Conservation (phyloP, 495 filamentous ascomycete genomes). For the Rhizodiscina lignyota region DNA sequence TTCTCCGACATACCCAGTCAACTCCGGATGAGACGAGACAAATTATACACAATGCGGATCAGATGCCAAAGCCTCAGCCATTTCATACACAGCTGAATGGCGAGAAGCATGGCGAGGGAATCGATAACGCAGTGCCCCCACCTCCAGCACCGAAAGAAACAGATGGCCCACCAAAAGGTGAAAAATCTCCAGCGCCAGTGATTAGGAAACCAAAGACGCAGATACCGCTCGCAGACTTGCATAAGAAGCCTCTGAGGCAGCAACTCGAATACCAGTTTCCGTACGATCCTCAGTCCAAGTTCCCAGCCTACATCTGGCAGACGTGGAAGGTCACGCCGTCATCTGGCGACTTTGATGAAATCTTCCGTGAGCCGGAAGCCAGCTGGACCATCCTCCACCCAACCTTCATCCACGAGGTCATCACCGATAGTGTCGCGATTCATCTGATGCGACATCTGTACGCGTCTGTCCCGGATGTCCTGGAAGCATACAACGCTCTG, state of each 20-base stretch:
- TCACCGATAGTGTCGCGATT: slow-evolving; percentile 73
- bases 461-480: slow-evolving; percentile 68
- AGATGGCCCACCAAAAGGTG: slow-evolving; percentile 4
- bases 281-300: slow-evolving; percentile 72
- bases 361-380: slow-evolving; percentile 66
- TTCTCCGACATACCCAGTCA: slow-evolving; percentile 48
- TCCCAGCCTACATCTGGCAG: slow-evolving; percentile 98
- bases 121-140: not conserved
- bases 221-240: slow-evolving; percentile 19
- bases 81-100: slow-evolving; percentile 1
- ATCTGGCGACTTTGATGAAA: slow-evolving; percentile 56
- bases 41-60: slow-evolving; percentile 8
- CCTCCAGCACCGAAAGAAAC: not conserved
- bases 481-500: slow-evolving; percentile 79
- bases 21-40: slow-evolving; percentile 11
- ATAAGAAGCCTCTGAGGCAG: slow-evolving; percentile 44
- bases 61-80: slow-evolving; percentile 16
- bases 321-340: slow-evolving; percentile 90
- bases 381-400: slow-evolving; percentile 86
- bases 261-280: slow-evolving; percentile 87
- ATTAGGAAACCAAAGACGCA: slow-evolving; percentile 17
- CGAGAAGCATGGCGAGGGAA: too few relatives aligned
- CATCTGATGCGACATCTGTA: slow-evolving; percentile 77
- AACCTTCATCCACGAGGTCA: slow-evolving; percentile 86
- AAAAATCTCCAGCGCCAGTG: slow-evolving; percentile 9